Base-by-base conservation (phyloP, 106 monocot species). In the Dactylorhiza incarnata region DNA sequence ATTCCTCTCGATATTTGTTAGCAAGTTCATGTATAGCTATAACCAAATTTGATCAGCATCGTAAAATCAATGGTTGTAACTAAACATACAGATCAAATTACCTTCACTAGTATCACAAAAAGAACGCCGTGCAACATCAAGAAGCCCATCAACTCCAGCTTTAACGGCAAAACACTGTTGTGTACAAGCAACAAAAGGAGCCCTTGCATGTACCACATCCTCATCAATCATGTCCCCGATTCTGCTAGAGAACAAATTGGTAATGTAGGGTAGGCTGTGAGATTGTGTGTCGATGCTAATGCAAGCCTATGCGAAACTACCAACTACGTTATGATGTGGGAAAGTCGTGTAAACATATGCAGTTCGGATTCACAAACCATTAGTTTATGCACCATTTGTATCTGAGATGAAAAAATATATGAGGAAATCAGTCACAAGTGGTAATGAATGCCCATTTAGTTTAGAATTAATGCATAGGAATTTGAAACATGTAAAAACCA, bases 101-200 rank as follows among this genome's bases (percentile, higher is more conserved):
- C 99, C 99, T 99, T 99, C 91, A 77, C 94, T 99, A 14, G 99
- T 99, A 77, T 94, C 94, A 88, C 91, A 99, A 79, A 94, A 99
- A 22, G 86, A 86, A 55, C 91, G 89, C 10, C 99, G 74, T 47
- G 99, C 91, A 74, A 99, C 85, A 87, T 99, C 99, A 78, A 99
- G 84, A 76, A 89, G 85, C 9, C 89, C 91, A 85, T 99, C 94
- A 15, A 91, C 85, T 71, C 91, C 94, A 74, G 91, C 74, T 74
- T 94, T 99, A 49, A 99, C 80, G 78, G 99, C 99, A 89, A 99
- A 99, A 80, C 99, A 99, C 44, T 94, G 94, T 83, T 99, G 94
- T 45, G 99, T 99, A 74, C 86, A 88, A 25, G 99, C 81, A 83
- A 94, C 84, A 99, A 99, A 99, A 75, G 99, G 86, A 75, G 85